Conservation (phyloP, 1,284 basidiomycete genomes). For the Golubevia sp. region DNA sequence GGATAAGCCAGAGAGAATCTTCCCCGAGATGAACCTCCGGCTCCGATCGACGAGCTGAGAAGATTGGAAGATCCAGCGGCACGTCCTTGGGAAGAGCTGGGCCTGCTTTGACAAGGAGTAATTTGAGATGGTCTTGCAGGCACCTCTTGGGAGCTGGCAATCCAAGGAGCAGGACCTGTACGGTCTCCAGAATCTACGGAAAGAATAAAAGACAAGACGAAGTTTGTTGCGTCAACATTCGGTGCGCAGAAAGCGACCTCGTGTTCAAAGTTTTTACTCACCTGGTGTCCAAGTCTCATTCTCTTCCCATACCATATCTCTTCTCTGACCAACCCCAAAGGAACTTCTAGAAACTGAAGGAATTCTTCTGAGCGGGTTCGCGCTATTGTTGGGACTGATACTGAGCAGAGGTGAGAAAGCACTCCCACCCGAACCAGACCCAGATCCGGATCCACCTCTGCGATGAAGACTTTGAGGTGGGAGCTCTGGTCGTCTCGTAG, state of each 20-base stretch:
- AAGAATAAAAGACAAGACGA: not conserved
- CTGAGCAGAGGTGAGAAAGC: conserved; percentile 30
- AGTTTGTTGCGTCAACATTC: no score
- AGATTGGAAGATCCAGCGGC: not conserved
- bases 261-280: not conserved
- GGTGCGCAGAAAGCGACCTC: not conserved
- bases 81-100: conserved; percentile 3
- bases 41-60: conserved; percentile 4
- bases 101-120: conserved; percentile 3
- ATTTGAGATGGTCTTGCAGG: not conserved
- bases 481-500: not conserved
- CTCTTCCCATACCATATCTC: not conserved
- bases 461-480: not conserved
- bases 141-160: conserved; percentile 35
- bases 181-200: not conserved
- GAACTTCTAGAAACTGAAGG: not conserved
- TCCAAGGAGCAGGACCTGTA: conserved; percentile 40
- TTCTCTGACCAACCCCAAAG: not conserved
- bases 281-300: not conserved
- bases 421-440: conserved; percentile 10
- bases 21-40: conserved; percentile 18
- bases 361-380: not conserved
- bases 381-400: not conserved
- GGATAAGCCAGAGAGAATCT: conserved; percentile 8
- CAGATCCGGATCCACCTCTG: not conserved